Conservation (phyloP, 805 yeast genomes). For the Tetrapisispora fleetii region DNA sequence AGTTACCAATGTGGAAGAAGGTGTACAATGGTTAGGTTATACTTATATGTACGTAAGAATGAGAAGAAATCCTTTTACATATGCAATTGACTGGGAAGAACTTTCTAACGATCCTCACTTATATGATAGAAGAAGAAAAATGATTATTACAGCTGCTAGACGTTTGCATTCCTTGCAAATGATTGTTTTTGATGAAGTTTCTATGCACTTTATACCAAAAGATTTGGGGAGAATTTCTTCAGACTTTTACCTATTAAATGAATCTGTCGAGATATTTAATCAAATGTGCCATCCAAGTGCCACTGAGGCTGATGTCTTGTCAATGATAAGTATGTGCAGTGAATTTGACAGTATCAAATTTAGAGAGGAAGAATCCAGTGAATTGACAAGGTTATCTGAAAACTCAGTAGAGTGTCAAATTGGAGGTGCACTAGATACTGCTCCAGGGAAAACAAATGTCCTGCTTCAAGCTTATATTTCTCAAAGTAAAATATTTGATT, state of each 20-base stretch:
- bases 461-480: slow-evolving; percentile 84
- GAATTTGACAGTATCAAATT: slow-evolving; percentile 87
- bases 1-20: slow-evolving; percentile 90
- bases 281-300: slow-evolving; percentile 75
- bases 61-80: slow-evolving; percentile 87
- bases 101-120: slow-evolving; percentile 74
- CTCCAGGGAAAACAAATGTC: slow-evolving; percentile 81
- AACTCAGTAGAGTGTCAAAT: slow-evolving; percentile 67
- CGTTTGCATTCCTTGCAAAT: slow-evolving; percentile 79
- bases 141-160: slow-evolving; percentile 74
- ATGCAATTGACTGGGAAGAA: slow-evolving; percentile 85
- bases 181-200: slow-evolving; percentile 83
- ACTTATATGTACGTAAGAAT: slow-evolving; percentile 89
- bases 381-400: slow-evolving; percentile 53
- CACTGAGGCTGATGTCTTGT: slow-evolving; percentile 82
- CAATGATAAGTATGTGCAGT: slow-evolving; percentile 83
- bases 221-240: slow-evolving; percentile 93
- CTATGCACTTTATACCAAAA: slow-evolving; percentile 70
- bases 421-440: slow-evolving; percentile 61
- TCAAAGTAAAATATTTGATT: slow-evolving; percentile 57
- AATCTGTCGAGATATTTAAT: slow-evolving; percentile 82
- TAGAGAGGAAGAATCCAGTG: slow-evolving; percentile 78
- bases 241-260: slow-evolving; percentile 79
- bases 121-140: slow-evolving; percentile 58
- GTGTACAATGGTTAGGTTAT: slow-evolving; percentile 95